Percentiles rank a stretch among this genome's conserved stretches.
These are phyloP conservation scores for Globisporangium irregulare DNA, from an alignment of 352 stramenopile genomes.

Conservation along the genomic window DNA sequence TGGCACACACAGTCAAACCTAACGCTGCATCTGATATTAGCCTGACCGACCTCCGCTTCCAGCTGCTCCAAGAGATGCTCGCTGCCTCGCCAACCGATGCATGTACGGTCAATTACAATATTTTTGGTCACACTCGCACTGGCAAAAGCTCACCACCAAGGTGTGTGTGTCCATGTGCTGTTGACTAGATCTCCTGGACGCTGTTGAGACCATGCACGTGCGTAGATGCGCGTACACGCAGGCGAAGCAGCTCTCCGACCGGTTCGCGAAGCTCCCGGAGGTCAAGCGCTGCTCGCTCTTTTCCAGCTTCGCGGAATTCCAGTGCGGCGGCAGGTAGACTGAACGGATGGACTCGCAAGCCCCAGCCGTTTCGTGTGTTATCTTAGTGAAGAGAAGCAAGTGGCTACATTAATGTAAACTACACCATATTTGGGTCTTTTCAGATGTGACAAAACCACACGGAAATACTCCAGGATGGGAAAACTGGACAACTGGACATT, in stretches of 20 bases:
- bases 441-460: background rate
- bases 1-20: background rate
- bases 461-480: too few species aligned
- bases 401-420: background rate
- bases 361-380: background rate
- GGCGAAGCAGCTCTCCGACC: conserved; percentile 28
- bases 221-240: conserved; percentile 29
- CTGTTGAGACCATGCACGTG: conserved; percentile 45
- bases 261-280: conserved; percentile 29
- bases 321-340: conserved; percentile 10
- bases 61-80: conserved; percentile 40
- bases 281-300: conserved; percentile 33
- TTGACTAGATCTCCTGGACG: conserved; percentile 37
- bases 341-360: background rate
- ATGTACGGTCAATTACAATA: conserved; percentile 19
- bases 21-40: conserved; percentile 9
- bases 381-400: background rate
- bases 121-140: background rate
- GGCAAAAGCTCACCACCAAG: background rate
- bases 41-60: conserved; percentile 41
- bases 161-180: background rate
- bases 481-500: too few species aligned
- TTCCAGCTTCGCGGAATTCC: conserved; percentile 26
- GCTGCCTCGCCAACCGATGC: conserved; percentile 25
- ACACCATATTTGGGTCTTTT: background rate